These are phyloP conservation scores for Hypoxylon fragiforme DNA, from an alignment of 495 filamentous ascomycete species.

Conservation along the genomic window DNA sequence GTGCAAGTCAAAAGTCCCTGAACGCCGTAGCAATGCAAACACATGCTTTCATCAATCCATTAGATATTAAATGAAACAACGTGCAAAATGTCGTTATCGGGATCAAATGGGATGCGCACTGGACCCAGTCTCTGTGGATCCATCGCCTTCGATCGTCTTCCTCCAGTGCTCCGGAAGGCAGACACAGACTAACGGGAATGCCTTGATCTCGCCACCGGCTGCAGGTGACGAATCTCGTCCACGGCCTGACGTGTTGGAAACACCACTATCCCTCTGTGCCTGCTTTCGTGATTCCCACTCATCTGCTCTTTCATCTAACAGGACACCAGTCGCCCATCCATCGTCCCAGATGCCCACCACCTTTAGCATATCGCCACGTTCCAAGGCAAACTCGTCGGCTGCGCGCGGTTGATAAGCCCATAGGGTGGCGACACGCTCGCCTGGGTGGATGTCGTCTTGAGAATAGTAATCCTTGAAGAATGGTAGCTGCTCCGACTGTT, in stretches of 20 bases:
- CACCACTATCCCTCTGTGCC: conserved; percentile 86
- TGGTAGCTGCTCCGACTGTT: conserved; percentile 90
- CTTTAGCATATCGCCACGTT: conserved; percentile 97
- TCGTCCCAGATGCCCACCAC: conserved; percentile 99
- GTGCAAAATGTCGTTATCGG: conserved; percentile 32
- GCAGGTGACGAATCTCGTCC: conserved; percentile 63
- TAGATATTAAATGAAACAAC: conserved; percentile 31
- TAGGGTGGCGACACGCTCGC: conserved; percentile 84
- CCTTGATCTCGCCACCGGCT: conserved; percentile 86
- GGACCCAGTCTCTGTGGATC: conserved; percentile 59
- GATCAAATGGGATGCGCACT: conserved; percentile 42
- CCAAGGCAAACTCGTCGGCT: conserved; percentile 88
- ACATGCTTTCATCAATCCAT: conserved; percentile 48
- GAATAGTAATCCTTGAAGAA: conserved; percentile 99
- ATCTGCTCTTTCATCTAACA: conserved; percentile 80
- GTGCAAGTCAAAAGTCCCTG: conserved; percentile 21
- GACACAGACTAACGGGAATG: conserved; percentile 97
- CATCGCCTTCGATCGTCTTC: conserved; percentile 92
- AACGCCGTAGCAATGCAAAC: conserved; percentile 42
- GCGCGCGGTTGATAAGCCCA: conserved; percentile 98
- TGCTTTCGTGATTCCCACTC: conserved; percentile 80
- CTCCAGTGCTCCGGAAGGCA: conserved; percentile 97
- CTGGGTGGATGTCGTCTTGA: conserved; percentile 90
- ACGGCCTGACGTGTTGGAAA: conserved; percentile 78
- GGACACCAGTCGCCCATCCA: conserved; percentile 95